A percentile compares a stretch with the other conserved stretches of the same genome.
Evolutionary conservation across 1,284 basidiomycete genomes (phyloP).

Genomic region (Tremellales sp.): DNA sequence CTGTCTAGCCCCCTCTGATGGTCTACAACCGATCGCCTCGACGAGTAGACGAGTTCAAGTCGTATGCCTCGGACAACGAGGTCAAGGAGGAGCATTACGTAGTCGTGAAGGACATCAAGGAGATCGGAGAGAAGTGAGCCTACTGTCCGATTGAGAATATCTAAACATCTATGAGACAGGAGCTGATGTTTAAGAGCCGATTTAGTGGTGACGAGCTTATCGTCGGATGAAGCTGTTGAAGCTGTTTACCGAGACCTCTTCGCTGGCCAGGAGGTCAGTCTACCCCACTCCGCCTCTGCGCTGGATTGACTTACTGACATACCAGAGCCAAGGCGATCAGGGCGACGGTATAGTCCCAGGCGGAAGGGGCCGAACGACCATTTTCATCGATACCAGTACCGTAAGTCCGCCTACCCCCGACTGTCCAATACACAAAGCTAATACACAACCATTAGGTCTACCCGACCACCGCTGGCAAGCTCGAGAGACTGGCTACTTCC

Average conservation of each 20-base stretch:
- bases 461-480: slow-evolving; percentile 67
- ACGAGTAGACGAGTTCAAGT: slow-evolving; percentile 36
- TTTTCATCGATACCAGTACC: slow-evolving; percentile 77
- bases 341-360: slow-evolving; percentile 43
- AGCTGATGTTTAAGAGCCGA: slow-evolving; percentile 62
- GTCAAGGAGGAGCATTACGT: slow-evolving; percentile 28
- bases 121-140: slow-evolving; percentile 43
- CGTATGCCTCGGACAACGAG: slow-evolving; percentile 27
- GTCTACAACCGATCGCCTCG: slow-evolving; percentile 46
- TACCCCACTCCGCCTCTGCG: not conserved
- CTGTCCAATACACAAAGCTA: not conserved
- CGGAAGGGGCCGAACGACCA: slow-evolving; percentile 54
- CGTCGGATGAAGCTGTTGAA: slow-evolving; percentile 68
- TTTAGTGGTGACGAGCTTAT: slow-evolving; percentile 72
- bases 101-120: slow-evolving; percentile 34
- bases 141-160: not conserved
- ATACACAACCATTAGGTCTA: slow-evolving; percentile 55
- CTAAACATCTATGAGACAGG: not conserved
- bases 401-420: slow-evolving; percentile 48
- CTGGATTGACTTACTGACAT: not conserved
- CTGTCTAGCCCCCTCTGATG: slow-evolving; percentile 38
- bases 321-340: slow-evolving; percentile 31
- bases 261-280: slow-evolving; percentile 55
- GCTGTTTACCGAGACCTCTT: slow-evolving; percentile 63
- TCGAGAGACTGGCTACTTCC: slow-evolving; percentile 65